A percentile compares a stretch with the other conserved stretches of the same genome.
phyloP scores from a whole-genome alignment of 441 rosid species.

The Theobroma grandiflorum region DNA sequence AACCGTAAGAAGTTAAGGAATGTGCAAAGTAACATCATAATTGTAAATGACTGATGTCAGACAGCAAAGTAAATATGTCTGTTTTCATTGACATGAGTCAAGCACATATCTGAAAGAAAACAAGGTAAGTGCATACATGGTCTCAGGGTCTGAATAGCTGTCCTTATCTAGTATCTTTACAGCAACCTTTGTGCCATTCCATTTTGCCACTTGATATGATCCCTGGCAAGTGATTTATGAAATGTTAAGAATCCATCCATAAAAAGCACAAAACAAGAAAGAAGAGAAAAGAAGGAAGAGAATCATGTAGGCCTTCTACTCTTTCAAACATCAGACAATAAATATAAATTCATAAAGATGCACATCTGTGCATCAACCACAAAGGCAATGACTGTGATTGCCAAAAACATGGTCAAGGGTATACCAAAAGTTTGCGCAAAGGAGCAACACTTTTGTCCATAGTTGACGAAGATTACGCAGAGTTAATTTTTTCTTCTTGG shows the following conservation, averaged over 20 bases:
- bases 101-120: neutral
- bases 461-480: neutral
- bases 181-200: conserved; percentile 96
- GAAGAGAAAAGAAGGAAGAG: neutral
- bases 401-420: neutral
- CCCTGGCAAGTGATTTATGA: conserved; percentile 62
- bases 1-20: neutral
- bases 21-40: neutral
- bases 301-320: conserved; percentile 7
- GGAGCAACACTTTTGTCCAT: conserved; percentile 12
- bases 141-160: conserved; percentile 72
- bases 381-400: neutral
- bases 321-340: neutral
- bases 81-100: neutral
- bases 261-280: neutral
- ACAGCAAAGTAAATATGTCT: neutral
- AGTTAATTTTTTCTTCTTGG: neutral
- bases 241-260: conserved; percentile 1
- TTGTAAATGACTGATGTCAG: conserved; percentile 5
- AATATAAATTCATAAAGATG: conserved; percentile 10
- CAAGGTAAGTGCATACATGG: conserved; percentile 58
- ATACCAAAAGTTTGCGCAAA: neutral
- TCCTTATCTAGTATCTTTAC: conserved; percentile 94
- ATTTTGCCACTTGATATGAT: conserved; percentile 92
- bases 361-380: neutral